These are phyloP conservation scores for Mayamaea pseudoterrestris DNA, from an alignment of 108 stramenopile genomes.

Conservation along the genomic window DNA sequence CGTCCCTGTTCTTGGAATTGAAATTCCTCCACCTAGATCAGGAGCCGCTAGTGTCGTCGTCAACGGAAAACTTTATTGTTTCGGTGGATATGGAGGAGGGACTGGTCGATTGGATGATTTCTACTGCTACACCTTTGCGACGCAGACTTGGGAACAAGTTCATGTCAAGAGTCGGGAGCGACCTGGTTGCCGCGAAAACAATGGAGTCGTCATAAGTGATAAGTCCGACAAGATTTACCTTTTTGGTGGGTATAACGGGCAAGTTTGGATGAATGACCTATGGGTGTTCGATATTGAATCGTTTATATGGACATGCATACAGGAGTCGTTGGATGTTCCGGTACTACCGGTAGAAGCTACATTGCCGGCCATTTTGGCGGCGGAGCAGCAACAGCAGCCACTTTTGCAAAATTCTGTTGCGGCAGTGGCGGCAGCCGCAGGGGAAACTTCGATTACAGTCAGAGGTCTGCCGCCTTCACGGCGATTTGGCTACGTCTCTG, in stretches of 20 bases:
- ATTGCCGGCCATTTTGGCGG: neutral
- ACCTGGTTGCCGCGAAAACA: constrained; percentile 82
- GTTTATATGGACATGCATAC: constrained; percentile 63
- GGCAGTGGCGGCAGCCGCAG: constrained; percentile 9
- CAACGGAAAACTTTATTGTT: constrained; percentile 56
- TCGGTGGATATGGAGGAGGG: constrained; percentile 25
- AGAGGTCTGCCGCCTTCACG: constrained; percentile 44
- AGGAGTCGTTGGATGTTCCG: constrained; percentile 66
- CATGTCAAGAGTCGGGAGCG: constrained; percentile 43
- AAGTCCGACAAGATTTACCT: constrained; percentile 55
- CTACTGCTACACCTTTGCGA: constrained; percentile 62
- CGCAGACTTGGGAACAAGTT: constrained; percentile 54
- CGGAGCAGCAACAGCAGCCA: neutral
- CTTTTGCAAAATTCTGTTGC: neutral
- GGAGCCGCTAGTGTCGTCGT: constrained; percentile 88
- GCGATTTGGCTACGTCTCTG: constrained; percentile 86
- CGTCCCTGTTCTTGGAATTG: neutral
- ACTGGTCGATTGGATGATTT: constrained; percentile 87
- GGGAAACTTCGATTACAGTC: neutral
- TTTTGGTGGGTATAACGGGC: constrained; percentile 80
- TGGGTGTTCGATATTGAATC: constrained; percentile 83
- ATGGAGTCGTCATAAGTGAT: constrained; percentile 67
- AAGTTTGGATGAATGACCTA: constrained; percentile 82
- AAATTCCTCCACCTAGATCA: constrained; percentile 62
- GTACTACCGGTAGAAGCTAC: neutral